Evolutionary conservation across 2,329 filamentous ascomycete genomes (phyloP).

Genomic region (Fonsecaea multimorphosa): DNA sequence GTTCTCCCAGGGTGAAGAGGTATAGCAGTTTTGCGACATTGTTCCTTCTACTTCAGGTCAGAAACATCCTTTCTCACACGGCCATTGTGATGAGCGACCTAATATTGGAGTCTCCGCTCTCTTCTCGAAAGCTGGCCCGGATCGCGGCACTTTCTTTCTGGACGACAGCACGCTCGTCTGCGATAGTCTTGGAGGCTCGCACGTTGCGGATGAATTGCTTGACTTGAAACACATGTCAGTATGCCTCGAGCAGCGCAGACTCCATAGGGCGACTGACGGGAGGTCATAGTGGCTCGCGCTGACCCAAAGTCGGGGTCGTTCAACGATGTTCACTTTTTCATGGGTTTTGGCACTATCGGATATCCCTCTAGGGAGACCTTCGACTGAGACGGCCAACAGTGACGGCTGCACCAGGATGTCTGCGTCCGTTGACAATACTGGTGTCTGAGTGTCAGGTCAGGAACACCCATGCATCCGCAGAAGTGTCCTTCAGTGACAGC

Average conservation of each 20-base stretch:
- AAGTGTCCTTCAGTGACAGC: conserved; percentile 15
- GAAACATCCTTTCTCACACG: background rate
- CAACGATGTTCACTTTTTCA: conserved; percentile 35
- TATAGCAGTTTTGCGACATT: conserved; percentile 99
- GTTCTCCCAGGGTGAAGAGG: conserved; percentile 94
- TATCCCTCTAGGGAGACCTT: background rate
- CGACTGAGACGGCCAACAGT: background rate
- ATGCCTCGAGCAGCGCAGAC: background rate
- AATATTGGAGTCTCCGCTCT: conserved; percentile 88
- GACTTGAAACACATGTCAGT: conserved; percentile 63
- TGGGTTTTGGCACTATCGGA: conserved; percentile 12
- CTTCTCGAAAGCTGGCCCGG: conserved; percentile 94
- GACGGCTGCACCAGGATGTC: background rate
- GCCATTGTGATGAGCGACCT: conserved; percentile 66
- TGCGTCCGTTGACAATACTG: background rate
- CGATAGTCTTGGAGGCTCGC: conserved; percentile 96
- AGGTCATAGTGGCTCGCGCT: conserved; percentile 35
- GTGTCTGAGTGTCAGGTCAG: background rate
- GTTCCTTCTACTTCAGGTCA: conserved; percentile 72
- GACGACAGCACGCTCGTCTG: conserved; percentile 96
- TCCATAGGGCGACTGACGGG: conserved; percentile 25
- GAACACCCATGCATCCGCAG: conserved; percentile 5
- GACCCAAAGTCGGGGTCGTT: conserved; percentile 32
- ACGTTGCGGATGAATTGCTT: conserved; percentile 99
- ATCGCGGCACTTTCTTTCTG: conserved; percentile 99